These are phyloP conservation scores for Tausonia pullulans DNA, from an alignment of 1,284 basidiomycete genomes.

Conservation along the genomic window DNA sequence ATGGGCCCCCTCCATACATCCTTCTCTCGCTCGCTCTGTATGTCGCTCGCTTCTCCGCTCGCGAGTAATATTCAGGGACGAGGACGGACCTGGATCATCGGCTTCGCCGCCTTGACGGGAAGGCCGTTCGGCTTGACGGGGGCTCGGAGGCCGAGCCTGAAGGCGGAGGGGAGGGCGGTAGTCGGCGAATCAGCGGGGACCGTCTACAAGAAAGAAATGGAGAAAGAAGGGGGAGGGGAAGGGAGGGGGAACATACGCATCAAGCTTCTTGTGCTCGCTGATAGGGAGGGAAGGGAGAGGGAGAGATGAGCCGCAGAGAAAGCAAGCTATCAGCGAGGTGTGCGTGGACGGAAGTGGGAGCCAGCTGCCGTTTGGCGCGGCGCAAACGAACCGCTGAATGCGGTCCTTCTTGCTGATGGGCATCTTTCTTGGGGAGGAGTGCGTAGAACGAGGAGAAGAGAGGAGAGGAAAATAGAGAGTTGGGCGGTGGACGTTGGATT, in stretches of 20 bases:
- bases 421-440: neutral
- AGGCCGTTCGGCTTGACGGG: conserved; percentile 3
- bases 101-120: neutral
- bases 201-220: neutral
- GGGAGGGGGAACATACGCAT: neutral
- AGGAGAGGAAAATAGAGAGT: neutral
- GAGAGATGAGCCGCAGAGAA: too few relatives aligned
- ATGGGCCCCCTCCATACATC: too few relatives aligned
- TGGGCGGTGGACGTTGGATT: too few relatives aligned
- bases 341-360: too few relatives aligned
- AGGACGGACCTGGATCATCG: neutral
- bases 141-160: conserved; percentile 4
- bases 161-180: neutral
- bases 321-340: too few relatives aligned
- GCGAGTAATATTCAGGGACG: neutral
- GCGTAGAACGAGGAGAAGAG: neutral
- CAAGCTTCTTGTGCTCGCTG: conserved; percentile 5
- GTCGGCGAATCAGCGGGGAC: too few relatives aligned
- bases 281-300: neutral
- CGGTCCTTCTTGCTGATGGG: conserved; percentile 4
- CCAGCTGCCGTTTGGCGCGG: too few relatives aligned
- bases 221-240: neutral
- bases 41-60: too few relatives aligned
- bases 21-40: too few relatives aligned
- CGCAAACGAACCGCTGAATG: neutral